A percentile compares a stretch with the other conserved stretches of the same genome.
Evolutionary conservation across 208 protist genomes (phyloP).

Genomic region (Leishmania lainsoni): DNA sequence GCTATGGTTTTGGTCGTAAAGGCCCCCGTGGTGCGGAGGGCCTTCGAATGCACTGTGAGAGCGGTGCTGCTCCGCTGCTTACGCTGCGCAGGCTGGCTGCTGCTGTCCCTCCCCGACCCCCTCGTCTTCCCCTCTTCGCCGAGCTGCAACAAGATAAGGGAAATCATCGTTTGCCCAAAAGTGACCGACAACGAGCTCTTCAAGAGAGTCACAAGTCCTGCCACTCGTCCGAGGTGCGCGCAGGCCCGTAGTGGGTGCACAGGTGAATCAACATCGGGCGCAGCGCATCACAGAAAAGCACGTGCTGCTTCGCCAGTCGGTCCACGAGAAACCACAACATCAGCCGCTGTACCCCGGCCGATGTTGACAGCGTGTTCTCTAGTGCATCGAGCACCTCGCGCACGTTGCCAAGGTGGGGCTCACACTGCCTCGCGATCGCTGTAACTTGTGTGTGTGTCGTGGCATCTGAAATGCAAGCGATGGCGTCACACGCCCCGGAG

Average conservation of each 20-base stretch:
- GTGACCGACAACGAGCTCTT: conserved; percentile 77
- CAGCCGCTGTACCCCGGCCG: conserved; percentile 52
- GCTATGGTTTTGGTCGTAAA: conserved; percentile 75
- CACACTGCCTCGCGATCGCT: conserved; percentile 61
- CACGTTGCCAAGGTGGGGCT: conserved; percentile 61
- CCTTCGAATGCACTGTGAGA: conserved; percentile 64
- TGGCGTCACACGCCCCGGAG: conserved; percentile 71
- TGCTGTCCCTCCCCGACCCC: neutral
- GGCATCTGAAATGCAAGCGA: conserved; percentile 56
- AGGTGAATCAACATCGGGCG: conserved; percentile 63
- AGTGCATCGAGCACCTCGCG: conserved; percentile 76
- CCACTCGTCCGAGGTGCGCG: conserved; percentile 47
- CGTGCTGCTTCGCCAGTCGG: conserved; percentile 82
- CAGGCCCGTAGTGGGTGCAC: conserved; percentile 49
- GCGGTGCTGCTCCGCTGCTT: conserved; percentile 30
- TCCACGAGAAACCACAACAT: conserved; percentile 89
- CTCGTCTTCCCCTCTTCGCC: conserved; percentile 27
- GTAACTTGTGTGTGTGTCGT: conserved; percentile 52
- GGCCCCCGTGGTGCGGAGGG: conserved; percentile 62
- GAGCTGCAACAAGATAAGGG: conserved; percentile 75
- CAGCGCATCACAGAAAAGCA: conserved; percentile 74
- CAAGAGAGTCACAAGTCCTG: conserved; percentile 67
- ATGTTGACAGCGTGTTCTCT: conserved; percentile 69
- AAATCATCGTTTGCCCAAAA: conserved; percentile 76
- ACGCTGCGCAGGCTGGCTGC: neutral